Percentiles rank a stretch among this genome's conserved stretches.
Conservation (phyloP, 352 stramenopile species). For the Saprolegnia diclina region DNA sequence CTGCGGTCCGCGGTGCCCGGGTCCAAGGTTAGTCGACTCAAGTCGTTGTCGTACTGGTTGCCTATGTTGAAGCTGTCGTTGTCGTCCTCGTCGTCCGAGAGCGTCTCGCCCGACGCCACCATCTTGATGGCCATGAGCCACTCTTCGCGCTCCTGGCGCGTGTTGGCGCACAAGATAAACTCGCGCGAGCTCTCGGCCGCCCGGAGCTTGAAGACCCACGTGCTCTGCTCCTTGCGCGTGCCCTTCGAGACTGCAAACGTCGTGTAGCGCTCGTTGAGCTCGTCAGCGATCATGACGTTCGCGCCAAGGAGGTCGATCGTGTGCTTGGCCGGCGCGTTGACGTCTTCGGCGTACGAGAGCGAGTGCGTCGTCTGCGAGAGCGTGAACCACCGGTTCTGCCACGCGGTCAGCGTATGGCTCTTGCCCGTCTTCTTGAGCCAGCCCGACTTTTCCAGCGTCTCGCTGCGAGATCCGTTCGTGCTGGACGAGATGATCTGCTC, state of each 20-base stretch:
- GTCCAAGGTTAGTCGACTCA: background rate
- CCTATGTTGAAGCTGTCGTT: background rate
- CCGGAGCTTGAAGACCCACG: constrained; percentile 80
- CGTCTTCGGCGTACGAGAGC: constrained; percentile 74
- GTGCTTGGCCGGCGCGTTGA: constrained; percentile 51
- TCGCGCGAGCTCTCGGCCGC: constrained; percentile 69
- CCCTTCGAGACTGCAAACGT: constrained; percentile 75
- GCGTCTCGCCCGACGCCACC: constrained; percentile 53
- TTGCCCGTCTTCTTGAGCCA: constrained; percentile 82
- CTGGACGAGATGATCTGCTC: constrained; percentile 1
- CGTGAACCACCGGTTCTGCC: constrained; percentile 73
- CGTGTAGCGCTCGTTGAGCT: constrained; percentile 84
- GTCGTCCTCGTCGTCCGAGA: background rate
- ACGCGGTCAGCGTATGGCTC: constrained; percentile 65
- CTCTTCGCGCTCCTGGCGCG: constrained; percentile 81
- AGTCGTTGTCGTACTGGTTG: background rate
- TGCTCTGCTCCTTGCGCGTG: constrained; percentile 71
- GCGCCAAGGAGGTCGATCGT: constrained; percentile 61
- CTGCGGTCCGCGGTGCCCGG: background rate
- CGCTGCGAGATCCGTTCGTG: constrained; percentile 32
- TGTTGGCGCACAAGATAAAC: constrained; percentile 79
- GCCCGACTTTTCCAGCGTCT: constrained; percentile 69
- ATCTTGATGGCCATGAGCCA: constrained; percentile 84
- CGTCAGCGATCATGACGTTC: constrained; percentile 58
- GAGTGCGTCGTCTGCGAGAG: constrained; percentile 72